A percentile compares a stretch with the other conserved stretches of the same genome.
Evolutionary conservation across 139 green algal genomes (phyloP).

Genomic region (Picochlorum sp.): DNA sequence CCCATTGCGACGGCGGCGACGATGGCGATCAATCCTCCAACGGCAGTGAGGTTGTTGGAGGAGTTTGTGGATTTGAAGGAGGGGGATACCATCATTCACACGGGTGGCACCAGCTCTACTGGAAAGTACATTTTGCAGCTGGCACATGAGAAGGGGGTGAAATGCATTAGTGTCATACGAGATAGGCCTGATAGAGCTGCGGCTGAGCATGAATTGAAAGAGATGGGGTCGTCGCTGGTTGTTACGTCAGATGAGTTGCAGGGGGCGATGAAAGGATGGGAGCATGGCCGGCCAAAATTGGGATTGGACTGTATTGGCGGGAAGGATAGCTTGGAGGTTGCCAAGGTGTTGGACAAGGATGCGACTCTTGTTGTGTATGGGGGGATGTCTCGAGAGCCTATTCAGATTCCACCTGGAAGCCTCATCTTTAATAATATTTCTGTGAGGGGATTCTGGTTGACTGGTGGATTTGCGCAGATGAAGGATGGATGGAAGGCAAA

Average conservation of each 20-base stretch:
- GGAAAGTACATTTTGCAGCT: slow-evolving; percentile 77
- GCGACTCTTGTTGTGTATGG: slow-evolving; percentile 80
- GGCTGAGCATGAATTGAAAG: slow-evolving; percentile 40
- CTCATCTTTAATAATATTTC: slow-evolving; percentile 88
- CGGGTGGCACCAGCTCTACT: slow-evolving; percentile 1
- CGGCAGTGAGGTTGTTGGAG: slow-evolving; percentile 71
- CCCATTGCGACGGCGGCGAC: slow-evolving; percentile 25
- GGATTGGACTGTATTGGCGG: slow-evolving; percentile 75
- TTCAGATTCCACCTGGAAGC: slow-evolving; percentile 53
- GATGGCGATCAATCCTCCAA: slow-evolving; percentile 60
- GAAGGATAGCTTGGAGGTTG: slow-evolving; percentile 33
- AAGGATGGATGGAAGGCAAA: slow-evolving; percentile 31
- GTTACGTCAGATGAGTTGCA: slow-evolving; percentile 46
- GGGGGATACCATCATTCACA: slow-evolving; percentile 75
- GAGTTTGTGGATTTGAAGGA: slow-evolving; percentile 64
- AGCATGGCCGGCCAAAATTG: slow-evolving; percentile 41
- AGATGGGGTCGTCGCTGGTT: slow-evolving; percentile 55
- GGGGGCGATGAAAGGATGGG: slow-evolving; percentile 29
- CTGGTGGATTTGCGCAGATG: slow-evolving; percentile 36
- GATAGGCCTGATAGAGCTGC: slow-evolving; percentile 38
- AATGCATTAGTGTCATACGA: slow-evolving; percentile 80
- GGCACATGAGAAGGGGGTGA: slow-evolving; percentile 51
- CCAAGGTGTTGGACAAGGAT: slow-evolving; percentile 49
- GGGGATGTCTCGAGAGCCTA: slow-evolving; percentile 73
- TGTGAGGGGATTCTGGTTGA: slow-evolving; percentile 74